Base-by-base conservation (phyloP, 768 basidiomycete genomes). In the Xanthoconium stramineum region DNA sequence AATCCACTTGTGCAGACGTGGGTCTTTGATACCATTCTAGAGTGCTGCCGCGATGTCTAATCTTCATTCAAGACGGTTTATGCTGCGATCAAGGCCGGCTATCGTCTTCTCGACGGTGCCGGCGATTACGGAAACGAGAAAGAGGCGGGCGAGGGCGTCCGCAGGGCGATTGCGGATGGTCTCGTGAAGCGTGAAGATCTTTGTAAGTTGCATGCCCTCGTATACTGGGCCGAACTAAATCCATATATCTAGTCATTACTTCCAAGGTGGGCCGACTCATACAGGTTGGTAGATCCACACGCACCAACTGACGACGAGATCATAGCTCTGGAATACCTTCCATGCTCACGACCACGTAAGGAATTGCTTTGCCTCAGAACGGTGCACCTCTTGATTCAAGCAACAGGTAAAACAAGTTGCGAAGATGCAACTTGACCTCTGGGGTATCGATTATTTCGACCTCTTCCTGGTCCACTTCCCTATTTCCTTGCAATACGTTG, bases 71-170 rank as follows among this genome's bases (percentile, higher is more conserved):
- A 91, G 83, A 84, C 81, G 51, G 91, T 95, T 49, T 93, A 92
- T 77, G 75, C 86, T 55, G 91, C 93, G 17, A 88, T 94, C 75
- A 91, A 91, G 70, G 77, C 79, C 28, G 93, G 94, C 1, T 94
- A 92, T 69, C 84, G 93, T 58, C 86, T 96, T 52, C 78, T 96
- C 53, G 92, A 94, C 54, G 87, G 89, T 57, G 91, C 91, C 33
- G 83, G 84, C 61, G 90, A 91, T 74, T 94, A 93, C 69, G 92
- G 89, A 9, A 95, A 96, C 61, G 94, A 96, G 74, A 89, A 85
- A 65, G 85, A 93, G 33, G 87, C 88, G 6, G 91, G 89, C 2
- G 79, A 85, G 64, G 92, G 92, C 60, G 80, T 94, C 55, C 79
- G 77, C 50, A 83, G 84, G 14, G 92, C 91, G n/a, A 80, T 94